Percentiles rank a stretch among this genome's conserved stretches.
Evolutionary conservation across 371 early-diverging fungal genomes (phyloP).

Genomic region (Massospora cicadina): DNA sequence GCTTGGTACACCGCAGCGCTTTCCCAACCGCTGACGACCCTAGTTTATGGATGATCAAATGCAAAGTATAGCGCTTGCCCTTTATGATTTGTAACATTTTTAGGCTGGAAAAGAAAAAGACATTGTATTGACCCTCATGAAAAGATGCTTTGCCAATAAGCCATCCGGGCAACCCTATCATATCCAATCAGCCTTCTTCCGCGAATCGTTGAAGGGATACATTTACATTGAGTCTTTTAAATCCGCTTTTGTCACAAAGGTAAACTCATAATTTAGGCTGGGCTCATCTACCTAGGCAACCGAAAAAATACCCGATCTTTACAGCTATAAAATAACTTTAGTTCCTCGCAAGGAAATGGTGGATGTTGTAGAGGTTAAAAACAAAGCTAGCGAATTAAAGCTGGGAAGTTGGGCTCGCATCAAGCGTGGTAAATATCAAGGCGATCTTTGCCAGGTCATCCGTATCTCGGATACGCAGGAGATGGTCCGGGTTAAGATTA

Average conservation of each 20-base stretch:
- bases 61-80: slow-evolving; percentile 33
- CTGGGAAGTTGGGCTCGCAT: slow-evolving; percentile 83
- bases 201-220: slow-evolving; percentile 87
- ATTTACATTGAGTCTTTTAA: slow-evolving; percentile 88
- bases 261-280: slow-evolving; percentile 14
- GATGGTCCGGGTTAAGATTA: slow-evolving; percentile 56
- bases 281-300: slow-evolving; percentile 2
- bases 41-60: slow-evolving; percentile 84
- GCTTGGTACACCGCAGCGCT: slow-evolving; percentile 59
- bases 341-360: slow-evolving; percentile 95
- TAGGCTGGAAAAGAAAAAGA: slow-evolving; percentile 79
- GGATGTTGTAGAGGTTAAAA: slow-evolving; percentile 66
- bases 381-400: slow-evolving; percentile 45
- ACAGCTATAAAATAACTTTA: slow-evolving; percentile 50
- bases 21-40: slow-evolving; percentile 82
- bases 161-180: slow-evolving; percentile 36
- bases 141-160: slow-evolving; percentile 49
- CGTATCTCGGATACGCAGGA: slow-evolving; percentile 65
- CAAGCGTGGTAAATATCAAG: slow-evolving; percentile 87
- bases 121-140: slow-evolving; percentile 61
- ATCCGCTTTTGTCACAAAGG: slow-evolving; percentile 65
- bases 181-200: slow-evolving; percentile 63
- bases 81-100: neutral
- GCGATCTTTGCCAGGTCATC: slow-evolving; percentile 84
- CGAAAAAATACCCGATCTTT: slow-evolving; percentile 34